Percentiles rank a stretch among this genome's conserved stretches.
Evolutionary conservation across 345 rosid species (phyloP).

Genomic region (Erucastrum elatum): DNA sequence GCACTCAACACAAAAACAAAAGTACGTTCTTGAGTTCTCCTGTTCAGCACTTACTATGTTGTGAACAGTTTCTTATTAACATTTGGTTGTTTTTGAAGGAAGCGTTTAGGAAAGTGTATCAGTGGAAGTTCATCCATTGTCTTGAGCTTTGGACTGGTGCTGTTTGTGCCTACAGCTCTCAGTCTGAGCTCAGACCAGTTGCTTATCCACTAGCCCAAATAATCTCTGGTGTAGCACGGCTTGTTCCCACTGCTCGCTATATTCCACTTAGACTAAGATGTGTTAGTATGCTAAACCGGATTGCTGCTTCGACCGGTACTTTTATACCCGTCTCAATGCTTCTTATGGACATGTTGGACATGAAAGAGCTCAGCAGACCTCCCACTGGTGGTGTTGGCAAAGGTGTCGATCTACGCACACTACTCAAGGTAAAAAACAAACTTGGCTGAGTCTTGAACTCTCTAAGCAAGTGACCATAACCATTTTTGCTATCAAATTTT

Average conservation of each 20-base stretch:
- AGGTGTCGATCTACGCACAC: constrained; percentile 71
- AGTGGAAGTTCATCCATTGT: constrained; percentile 93
- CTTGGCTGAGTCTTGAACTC: no score
- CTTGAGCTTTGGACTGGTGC: constrained; percentile 99
- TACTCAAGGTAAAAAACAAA: constrained; percentile 59
- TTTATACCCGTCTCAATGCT: constrained; percentile 89
- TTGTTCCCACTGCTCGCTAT: constrained; percentile 92
- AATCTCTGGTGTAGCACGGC: constrained; percentile 83
- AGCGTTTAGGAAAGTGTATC: constrained; percentile 89
- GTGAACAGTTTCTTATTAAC: no score
- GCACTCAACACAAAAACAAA: constrained; percentile 87
- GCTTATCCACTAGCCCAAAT: constrained; percentile 90
- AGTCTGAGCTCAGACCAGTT: constrained; percentile 78
- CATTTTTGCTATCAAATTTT: not conserved
- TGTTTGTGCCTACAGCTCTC: constrained; percentile 64
- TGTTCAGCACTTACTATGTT: no score
- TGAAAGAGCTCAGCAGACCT: constrained; percentile 84
- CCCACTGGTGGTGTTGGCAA: constrained; percentile 90
- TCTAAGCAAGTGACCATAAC: not conserved
- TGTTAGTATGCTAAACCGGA: constrained; percentile 83
- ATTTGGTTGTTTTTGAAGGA: constrained; percentile 48
- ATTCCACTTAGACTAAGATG: constrained; percentile 91
- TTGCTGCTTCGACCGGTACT: constrained; percentile 72
- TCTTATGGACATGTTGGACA: constrained; percentile 94
- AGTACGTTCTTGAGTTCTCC: constrained; percentile 40